Evolutionary conservation across 2,329 filamentous ascomycete species (phyloP), one percentile per base, ranked within the genome.

Genomic region (Incumbomyces lentus): DNA sequence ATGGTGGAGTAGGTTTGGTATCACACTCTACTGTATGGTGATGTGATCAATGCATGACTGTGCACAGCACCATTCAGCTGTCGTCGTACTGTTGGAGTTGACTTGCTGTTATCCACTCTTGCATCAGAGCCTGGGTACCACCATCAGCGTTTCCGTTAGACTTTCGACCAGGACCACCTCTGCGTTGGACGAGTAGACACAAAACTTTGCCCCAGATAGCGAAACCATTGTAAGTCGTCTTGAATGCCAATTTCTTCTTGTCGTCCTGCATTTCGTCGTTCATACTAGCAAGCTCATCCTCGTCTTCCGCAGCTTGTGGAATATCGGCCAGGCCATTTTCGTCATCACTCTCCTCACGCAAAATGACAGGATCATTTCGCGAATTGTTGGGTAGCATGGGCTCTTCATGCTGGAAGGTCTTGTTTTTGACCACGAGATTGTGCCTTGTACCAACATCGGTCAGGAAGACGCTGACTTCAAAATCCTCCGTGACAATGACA

Each of bases 141-240:
- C 69, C 65, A 48, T 60, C 58, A 32, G 62, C 58, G 43, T 62
- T 59, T 43, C 58, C 59, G 41, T 62, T 53, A 32, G 49, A 55
- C 46, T 60, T 52, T 44, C 60, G 64, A 47, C 58, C 62, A 54
- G 67, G 74, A 55, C 65, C 70, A 40, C 71, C 74, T 53, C 81
- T 82, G 51, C 83, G 81, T 62, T 83, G 85, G 64, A 98, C 82
- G 7, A 98, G 84, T 49, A 98, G 73, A 64, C 89, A 96, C 19
- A 98, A 71, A 39, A 95, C 87, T 56, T 87, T 84, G 10, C 92
- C 88, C 67, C 95, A 94, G 60, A 98, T 95, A 58, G 84, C 86
- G 67, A 96, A 96, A 7, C 92, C 90, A 59, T 96, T 88, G 66
- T 96, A 98, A 12, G 81, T 82, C 19, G 90, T 92, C 51, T 84